A percentile compares a stretch with the other conserved stretches of the same genome.
Conservation (phyloP, 768 basidiomycete species). For the Phaeotremella fagi region DNA sequence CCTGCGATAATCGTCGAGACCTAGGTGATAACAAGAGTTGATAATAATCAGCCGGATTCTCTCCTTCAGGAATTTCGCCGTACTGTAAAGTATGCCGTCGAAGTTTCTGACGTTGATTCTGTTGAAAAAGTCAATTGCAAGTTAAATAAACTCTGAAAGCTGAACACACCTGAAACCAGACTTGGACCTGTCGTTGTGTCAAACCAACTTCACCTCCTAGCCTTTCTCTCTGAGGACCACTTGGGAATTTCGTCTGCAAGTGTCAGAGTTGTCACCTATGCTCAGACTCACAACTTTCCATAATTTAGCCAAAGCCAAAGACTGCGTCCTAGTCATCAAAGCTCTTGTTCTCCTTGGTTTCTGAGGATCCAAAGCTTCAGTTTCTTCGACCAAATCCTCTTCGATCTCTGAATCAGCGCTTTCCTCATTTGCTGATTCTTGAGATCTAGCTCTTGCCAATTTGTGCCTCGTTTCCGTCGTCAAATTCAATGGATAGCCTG, state of each 20-base stretch:
- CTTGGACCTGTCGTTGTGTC: conserved; percentile 39
- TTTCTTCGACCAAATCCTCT: background rate
- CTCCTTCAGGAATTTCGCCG: conserved; percentile 18
- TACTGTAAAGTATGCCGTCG: conserved; percentile 7
- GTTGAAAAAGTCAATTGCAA: no score
- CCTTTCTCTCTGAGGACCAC: conserved; percentile 13
- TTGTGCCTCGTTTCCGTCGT: background rate
- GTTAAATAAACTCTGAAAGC: no score
- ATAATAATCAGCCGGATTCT: conserved; percentile 15
- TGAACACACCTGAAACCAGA: conserved; percentile 39
- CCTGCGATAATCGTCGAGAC: conserved; percentile 5
- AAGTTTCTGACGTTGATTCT: conserved; percentile 23
- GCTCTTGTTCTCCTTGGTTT: conserved; percentile 17
- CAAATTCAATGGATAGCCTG: background rate
- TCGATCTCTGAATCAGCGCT: background rate
- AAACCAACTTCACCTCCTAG: conserved; percentile 21
- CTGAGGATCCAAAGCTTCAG: background rate
- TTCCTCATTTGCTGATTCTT: background rate
- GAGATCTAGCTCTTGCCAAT: background rate
- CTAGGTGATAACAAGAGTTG: conserved; percentile 17
- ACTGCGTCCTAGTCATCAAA: conserved; percentile 21
- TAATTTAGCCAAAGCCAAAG: conserved; percentile 8
- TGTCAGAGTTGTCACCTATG: background rate
- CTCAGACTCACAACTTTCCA: conserved; percentile 17
- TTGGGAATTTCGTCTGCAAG: conserved; percentile 33